Evolutionary conservation across 1,284 basidiomycete species (phyloP), one percentile per base, ranked within the genome.

Genomic region (Ustilago hordei): DNA sequence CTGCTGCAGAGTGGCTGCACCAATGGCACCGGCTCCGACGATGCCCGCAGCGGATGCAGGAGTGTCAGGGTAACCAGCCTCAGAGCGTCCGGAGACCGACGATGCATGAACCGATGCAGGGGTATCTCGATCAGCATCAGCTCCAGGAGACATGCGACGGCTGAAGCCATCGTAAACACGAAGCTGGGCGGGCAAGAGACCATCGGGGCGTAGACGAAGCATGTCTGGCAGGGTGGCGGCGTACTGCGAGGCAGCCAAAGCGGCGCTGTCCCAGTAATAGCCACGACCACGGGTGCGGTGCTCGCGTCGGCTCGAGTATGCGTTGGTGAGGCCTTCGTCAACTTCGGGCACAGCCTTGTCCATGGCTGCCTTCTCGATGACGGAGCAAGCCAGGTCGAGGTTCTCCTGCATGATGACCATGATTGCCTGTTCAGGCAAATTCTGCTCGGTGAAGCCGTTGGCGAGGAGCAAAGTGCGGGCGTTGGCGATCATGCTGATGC

Each of bases 341-440:
- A 98, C 93, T 83, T 99, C 97, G n/a, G 91, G 90, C 58, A 95
- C 90, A 1, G 95, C 95, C 79, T 95, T 92, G 83, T 99, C 95
- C 93, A 98, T 98, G 1, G 97, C 97, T 8, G 95, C 95, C 86
- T 94, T 96, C 87, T 98, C 95, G 75, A 99, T 95, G 8, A 95
- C 93, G 63, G 91, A 90, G 86, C 96, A 98, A 17, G 96, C 96
- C 60, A 95, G 89, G 66, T 99, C 95, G 70, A 98, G 89, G 83
- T 99, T 99, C 83, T 98, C 95, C 78, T 92, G 91, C 43, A 96
- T 94, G 55, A 99, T 90, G 38, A 95, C 89, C 32, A 91, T 87
- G 66, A 98, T 90, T 53, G 88, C 88, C 52, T 87, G 88, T 78
- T 89, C 89, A 41, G 87, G 89, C 62, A 87, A 87, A 53, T 89